These are phyloP conservation scores for Bifiguratus adelaidae DNA, from an alignment of 192 early-diverging fungal genomes.

Conservation along the genomic window DNA sequence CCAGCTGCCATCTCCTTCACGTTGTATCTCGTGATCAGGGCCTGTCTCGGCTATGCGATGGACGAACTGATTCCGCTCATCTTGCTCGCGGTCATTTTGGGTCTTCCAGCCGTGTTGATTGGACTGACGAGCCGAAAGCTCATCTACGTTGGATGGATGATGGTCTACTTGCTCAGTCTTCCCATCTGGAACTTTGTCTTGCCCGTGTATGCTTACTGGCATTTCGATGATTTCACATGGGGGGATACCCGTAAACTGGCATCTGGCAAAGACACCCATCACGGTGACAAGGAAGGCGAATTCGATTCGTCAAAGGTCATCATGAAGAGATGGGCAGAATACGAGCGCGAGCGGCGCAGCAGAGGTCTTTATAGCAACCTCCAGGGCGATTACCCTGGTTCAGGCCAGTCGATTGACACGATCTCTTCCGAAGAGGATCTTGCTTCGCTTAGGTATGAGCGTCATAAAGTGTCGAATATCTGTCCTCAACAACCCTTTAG, in stretches of 20 bases:
- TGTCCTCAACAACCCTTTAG: too few relatives aligned
- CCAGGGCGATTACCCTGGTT: too few relatives aligned
- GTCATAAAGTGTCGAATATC: too few relatives aligned
- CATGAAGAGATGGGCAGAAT: conserved; percentile 76
- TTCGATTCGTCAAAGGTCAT: conserved; percentile 63
- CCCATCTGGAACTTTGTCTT: conserved; percentile 78
- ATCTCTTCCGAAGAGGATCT: too few relatives aligned
- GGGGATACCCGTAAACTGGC: conserved; percentile 65
- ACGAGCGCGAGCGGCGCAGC: conserved; percentile 40
- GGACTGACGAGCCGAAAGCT: conserved; percentile 71
- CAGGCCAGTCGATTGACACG: too few relatives aligned
- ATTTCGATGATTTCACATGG: conserved; percentile 86
- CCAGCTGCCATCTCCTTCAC: conserved; percentile 89
- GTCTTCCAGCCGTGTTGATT: conserved; percentile 69
- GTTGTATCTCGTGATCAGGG: conserved; percentile 65
- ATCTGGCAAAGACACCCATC: conserved; percentile 43
- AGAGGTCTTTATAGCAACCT: too few relatives aligned
- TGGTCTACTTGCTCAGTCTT: conserved; percentile 58
- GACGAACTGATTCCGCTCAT: conserved; percentile 54
- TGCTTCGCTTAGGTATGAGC: too few relatives aligned
- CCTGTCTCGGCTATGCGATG: conserved; percentile 34
- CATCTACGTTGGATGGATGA: conserved; percentile 77
- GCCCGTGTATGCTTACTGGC: conserved; percentile 72
- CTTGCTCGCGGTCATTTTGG: conserved; percentile 59
- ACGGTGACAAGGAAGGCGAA: conserved; percentile 57